Base-by-base conservation (phyloP, 2,329 filamentous ascomycete species). In the Leptodontidium sp. region DNA sequence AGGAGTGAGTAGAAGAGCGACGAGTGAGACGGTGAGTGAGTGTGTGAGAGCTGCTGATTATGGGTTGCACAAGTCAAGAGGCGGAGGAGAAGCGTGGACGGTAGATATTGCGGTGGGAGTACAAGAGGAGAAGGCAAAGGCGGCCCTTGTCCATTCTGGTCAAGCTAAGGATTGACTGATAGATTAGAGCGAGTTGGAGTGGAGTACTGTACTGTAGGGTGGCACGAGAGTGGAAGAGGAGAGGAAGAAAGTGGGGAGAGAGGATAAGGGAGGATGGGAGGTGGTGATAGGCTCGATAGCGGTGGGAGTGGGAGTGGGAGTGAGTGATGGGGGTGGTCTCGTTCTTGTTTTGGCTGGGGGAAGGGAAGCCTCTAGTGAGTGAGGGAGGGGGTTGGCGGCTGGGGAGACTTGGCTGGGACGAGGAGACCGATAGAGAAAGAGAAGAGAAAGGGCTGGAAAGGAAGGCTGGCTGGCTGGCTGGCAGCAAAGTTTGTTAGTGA, bases 311-410 rank as follows among this genome's bases (percentile, higher is more conserved):
- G n/a, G n/a, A n/a, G n/a, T n/a, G n/a, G n/a, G n/a, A n/a, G n/a
- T n/a, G n/a, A n/a, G n/a, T n/a, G n/a, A n/a, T n/a, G 15, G 53
- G 40, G 40, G 38, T 29, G 50, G 32, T 35, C 32, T 35, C 5
- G 1, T 53, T 53, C 50, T 53, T 26, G 26, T 40, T 57, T 40
- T 57, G 53, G 53, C 32, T 40, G 32, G 53, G 53, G 53, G 35
- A 32, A 17, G 53, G 35, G 21, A 21, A 21, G 21, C 21, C 21
- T 21, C 21, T 21, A 21, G 21, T 21, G 21, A 21, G 21, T 21
- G 21, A 21, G 21, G 21, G 21, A 21, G 21, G 21, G 21, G 21
- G 21, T 21, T 21, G 21, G 21, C 21, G 21, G 21, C 21, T 21
- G 21, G 21, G 21, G 21, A 21, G 21, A 17, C 53, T 40, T n/a